Percentiles rank a stretch among this genome's conserved stretches.
These are phyloP conservation scores for Aspergillus sp. DNA, from an alignment of 2,329 filamentous ascomycete species.

Conservation along the genomic window DNA sequence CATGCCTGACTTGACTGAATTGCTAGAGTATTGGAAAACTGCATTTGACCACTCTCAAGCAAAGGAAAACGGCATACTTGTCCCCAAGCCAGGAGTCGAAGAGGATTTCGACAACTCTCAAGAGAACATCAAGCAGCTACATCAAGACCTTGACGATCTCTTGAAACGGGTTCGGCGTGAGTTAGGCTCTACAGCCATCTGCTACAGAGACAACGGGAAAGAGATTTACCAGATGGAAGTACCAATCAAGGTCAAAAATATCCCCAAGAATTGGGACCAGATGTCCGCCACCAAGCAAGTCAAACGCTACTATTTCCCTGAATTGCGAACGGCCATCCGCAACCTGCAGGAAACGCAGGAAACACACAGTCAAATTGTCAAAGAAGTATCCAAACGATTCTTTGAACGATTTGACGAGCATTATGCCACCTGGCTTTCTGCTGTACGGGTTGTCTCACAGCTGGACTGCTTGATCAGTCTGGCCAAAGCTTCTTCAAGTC, in stretches of 20 bases:
- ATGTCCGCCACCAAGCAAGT: conserved; percentile 92
- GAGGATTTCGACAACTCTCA: conserved; percentile 87
- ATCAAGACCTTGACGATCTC: conserved; percentile 68
- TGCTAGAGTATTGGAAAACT: conserved; percentile 81
- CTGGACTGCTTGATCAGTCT: conserved; percentile 93
- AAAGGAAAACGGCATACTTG: conserved; percentile 74
- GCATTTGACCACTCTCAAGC: conserved; percentile 85
- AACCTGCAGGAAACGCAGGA: conserved; percentile 92
- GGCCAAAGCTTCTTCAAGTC: conserved; percentile 78
- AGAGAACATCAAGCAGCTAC: conserved; percentile 71
- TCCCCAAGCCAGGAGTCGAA: conserved; percentile 84
- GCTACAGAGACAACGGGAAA: conserved; percentile 85
- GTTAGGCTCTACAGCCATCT: conserved; percentile 70
- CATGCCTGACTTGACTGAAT: conserved; percentile 79
- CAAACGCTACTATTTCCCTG: conserved; percentile 90
- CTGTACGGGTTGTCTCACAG: conserved; percentile 86
- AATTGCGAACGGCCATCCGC: conserved; percentile 78
- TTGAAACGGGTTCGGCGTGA: conserved; percentile 70
- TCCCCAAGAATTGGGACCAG: conserved; percentile 87
- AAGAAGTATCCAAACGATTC: conserved; percentile 80
- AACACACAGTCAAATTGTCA: conserved; percentile 85
- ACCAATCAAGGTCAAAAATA: conserved; percentile 74
- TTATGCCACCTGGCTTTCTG: conserved; percentile 80
- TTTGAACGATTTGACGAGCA: conserved; percentile 85
- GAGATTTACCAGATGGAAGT: conserved; percentile 96